Percentiles rank a stretch among this genome's conserved stretches.
phyloP scores from a whole-genome alignment of 345 rosid genomes.

The Arabis alpina region DNA sequence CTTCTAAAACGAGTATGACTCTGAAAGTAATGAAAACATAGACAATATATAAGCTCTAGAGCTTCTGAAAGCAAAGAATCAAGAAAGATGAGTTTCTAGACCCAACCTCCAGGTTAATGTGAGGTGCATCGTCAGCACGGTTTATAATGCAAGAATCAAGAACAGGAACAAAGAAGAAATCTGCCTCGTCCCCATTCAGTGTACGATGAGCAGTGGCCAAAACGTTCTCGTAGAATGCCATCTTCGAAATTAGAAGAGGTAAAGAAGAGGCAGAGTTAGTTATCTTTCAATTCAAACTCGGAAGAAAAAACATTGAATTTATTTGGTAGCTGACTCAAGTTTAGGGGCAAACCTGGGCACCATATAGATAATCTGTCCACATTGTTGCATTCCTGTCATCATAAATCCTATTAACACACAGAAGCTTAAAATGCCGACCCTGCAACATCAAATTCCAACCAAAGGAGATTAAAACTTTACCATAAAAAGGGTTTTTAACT shows the following conservation, averaged over 20 bases:
- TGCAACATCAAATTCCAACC: conserved; percentile 45
- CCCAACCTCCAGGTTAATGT: conserved; percentile 70
- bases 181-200: conserved; percentile 94
- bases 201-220: conserved; percentile 84
- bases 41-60: conserved; percentile 17
- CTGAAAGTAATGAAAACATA: conserved; percentile 51
- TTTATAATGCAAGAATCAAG: conserved; percentile 94
- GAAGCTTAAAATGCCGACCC: conserved; percentile 91
- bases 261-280: conserved; percentile 17
- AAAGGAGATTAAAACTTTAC: conserved; percentile 3
- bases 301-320: not conserved
- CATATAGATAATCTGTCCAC: conserved; percentile 92
- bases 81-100: conserved; percentile 19
- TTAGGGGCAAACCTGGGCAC: conserved; percentile 71
- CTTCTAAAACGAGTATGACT: conserved; percentile 83
- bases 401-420: conserved; percentile 90
- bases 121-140: conserved; percentile 95
- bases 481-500: not conserved
- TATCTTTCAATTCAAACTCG: not conserved
- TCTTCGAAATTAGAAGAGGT: conserved; percentile 49
- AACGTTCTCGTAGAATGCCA: conserved; percentile 91
- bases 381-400: conserved; percentile 74
- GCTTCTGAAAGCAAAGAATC: conserved; percentile 11
- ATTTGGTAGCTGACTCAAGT: not conserved
- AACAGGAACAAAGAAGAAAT: conserved; percentile 96